Percentiles rank a stretch among this genome's conserved stretches.
Evolutionary conservation across 805 yeast genomes (phyloP).

Genomic region (Candida lessepsii): DNA sequence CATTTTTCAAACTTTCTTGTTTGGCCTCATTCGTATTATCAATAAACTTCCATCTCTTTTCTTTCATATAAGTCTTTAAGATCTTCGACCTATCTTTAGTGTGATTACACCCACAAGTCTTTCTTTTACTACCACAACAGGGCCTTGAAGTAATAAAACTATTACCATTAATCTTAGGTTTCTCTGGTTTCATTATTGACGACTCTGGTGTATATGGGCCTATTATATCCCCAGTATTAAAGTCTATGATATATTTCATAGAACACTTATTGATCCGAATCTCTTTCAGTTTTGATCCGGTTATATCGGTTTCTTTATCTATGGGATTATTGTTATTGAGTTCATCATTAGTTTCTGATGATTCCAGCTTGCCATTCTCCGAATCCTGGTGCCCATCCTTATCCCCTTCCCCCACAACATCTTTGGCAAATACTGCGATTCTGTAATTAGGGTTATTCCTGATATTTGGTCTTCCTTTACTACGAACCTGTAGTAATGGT

Average conservation of each 20-base stretch:
- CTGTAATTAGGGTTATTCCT: conserved; percentile 53
- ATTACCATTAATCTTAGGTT: conserved; percentile 26
- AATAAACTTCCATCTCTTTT: conserved; percentile 15
- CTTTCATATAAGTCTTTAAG: conserved; percentile 28
- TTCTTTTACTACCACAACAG: conserved; percentile 28
- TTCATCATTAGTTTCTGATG: no score
- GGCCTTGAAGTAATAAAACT: conserved; percentile 34
- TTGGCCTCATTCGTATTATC: conserved; percentile 16
- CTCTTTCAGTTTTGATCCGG: conserved; percentile 6
- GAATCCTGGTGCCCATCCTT: not conserved
- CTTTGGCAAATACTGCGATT: conserved; percentile 57
- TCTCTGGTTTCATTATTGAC: conserved; percentile 19
- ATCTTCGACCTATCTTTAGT: conserved; percentile 36
- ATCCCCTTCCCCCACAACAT: conserved; percentile 29
- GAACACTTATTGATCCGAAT: conserved; percentile 33
- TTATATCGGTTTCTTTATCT: no score
- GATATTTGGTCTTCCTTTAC: conserved; percentile 82
- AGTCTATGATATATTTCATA: conserved; percentile 39
- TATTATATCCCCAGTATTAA: conserved; percentile 34
- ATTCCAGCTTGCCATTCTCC: not conserved
- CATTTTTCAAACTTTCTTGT: conserved; percentile 13
- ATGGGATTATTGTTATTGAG: no score
- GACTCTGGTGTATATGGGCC: conserved; percentile 33
- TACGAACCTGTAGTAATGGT: conserved; percentile 79
- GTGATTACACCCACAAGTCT: conserved; percentile 32